phyloP scores from a whole-genome alignment of 192 early-diverging fungal genomes.

The Podila epicladia region DNA sequence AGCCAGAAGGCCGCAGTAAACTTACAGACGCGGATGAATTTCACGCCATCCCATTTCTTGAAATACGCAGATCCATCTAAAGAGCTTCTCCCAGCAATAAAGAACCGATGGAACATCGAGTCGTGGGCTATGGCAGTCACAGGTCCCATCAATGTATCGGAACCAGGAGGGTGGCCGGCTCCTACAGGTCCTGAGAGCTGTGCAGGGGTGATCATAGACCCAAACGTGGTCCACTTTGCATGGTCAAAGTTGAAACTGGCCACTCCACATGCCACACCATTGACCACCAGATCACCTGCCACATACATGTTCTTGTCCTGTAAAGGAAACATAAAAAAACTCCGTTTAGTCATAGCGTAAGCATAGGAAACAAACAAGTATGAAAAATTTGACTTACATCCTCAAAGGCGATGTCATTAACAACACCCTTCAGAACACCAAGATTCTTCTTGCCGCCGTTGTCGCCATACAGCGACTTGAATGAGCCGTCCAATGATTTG shows the following conservation, averaged over 20 bases:
- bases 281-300: conserved; percentile 53
- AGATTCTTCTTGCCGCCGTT: conserved; percentile 12
- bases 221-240: conserved; percentile 57
- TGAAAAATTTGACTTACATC: conserved; percentile 18
- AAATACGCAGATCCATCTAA: conserved; percentile 57
- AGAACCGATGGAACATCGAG: conserved; percentile 30
- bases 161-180: conserved; percentile 11
- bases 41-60: conserved; percentile 59
- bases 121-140: conserved; percentile 56
- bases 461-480: conserved; percentile 33
- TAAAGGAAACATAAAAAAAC: background rate
- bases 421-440: conserved; percentile 32
- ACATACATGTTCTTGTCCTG: conserved; percentile 49
- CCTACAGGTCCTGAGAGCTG: background rate
- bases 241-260: conserved; percentile 60
- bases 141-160: conserved; percentile 61
- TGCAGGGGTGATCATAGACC: conserved; percentile 11
- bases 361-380: background rate
- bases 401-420: conserved; percentile 47
- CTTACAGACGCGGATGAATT: conserved; percentile 49
- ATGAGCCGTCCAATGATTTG: conserved; percentile 10
- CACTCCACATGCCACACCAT: conserved; percentile 49
- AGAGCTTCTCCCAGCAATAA: conserved; percentile 39
- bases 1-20: no score
- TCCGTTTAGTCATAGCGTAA: no score